Conservation (phyloP, 2,329 filamentous ascomycete species). For the Coniella lustricola region DNA sequence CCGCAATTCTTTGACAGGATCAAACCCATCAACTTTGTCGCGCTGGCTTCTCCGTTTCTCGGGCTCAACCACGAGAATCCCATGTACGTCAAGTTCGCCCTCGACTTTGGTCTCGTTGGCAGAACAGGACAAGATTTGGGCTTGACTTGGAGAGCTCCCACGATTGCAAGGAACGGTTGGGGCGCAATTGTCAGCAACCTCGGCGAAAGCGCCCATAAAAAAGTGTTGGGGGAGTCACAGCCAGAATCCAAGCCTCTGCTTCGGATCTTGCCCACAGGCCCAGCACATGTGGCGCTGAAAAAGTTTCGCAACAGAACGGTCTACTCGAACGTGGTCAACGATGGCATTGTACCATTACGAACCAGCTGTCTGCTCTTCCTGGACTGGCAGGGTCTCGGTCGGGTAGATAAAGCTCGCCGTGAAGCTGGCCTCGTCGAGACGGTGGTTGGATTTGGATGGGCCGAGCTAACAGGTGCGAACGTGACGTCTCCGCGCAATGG, state of each 20-base stretch:
- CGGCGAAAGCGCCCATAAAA: constrained; percentile 58
- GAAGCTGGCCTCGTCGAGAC: constrained; percentile 91
- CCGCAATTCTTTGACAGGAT: constrained; percentile 84
- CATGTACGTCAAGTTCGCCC: constrained; percentile 90
- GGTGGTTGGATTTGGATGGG: constrained; percentile 89
- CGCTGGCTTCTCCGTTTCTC: constrained; percentile 78
- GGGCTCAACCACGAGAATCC: constrained; percentile 97
- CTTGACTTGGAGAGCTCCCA: constrained; percentile 87
- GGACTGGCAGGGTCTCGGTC: constrained; percentile 89
- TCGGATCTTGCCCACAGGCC: constrained; percentile 82
- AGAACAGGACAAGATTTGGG: constrained; percentile 92
- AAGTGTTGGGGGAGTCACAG: constrained; percentile 52
- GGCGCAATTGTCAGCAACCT: constrained; percentile 78
- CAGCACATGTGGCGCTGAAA: constrained; percentile 77
- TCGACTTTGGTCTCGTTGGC: constrained; percentile 95
- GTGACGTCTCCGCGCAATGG: constrained; percentile 39
- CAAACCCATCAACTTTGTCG: constrained; percentile 82
- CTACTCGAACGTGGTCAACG: constrained; percentile 96
- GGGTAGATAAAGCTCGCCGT: constrained; percentile 87
- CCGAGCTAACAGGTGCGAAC: constrained; percentile 75
- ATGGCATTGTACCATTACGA: constrained; percentile 88
- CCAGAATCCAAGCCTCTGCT: constrained; percentile 83
- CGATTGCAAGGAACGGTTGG: constrained; percentile 79
- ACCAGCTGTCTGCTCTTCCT: constrained; percentile 95
- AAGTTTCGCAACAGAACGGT: constrained; percentile 87